Base-by-base conservation (phyloP, 805 yeast species). In the Candida hispaniensis region DNA sequence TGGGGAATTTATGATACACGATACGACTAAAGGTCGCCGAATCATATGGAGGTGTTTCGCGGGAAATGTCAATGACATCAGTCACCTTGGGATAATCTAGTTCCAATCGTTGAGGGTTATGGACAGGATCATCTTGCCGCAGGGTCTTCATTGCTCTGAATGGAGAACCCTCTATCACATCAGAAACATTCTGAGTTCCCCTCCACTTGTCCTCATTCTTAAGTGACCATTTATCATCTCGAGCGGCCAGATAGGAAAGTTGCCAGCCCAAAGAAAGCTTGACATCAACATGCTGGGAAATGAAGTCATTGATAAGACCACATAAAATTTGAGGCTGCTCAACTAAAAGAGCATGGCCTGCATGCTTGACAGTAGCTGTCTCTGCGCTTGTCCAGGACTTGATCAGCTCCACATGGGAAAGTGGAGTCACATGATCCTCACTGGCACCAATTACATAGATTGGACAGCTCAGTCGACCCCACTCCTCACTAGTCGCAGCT, bases 151-250 rank as follows among this genome's bases (percentile, higher is more conserved):
- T 75, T 3, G 81, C 86, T 10, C 78, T 46, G 28, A 79, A 56
- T 6, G 70, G 70, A 2, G 76, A 58, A 47, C 48, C 15, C 54
- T 64, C 36, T 41, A 54, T 35, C 43, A 44, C 39, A 47, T 56
- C 14, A 53, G 40, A 55, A 0, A 79, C 60, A 1, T 73, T 60
- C 27, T 63, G 61, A 5, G 73, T 61, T 19, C 64, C 58, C 49
- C 65, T 63, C 88, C 91, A 79, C 51, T 79, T 79, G 41, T 61
- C 65, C 49, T 76, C 79, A 48, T 79, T 79, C 53, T 79, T 79
- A 43, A 79, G 55, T 14, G 83, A 80, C 88, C 88, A 79, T 54
- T 79, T 79, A 34, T 70, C 65, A 2, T 79, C 79, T 46, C 73
- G 69, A 5, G 54, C 43, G 2, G 64, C 63, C 21, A 58, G 29